phyloP scores from a whole-genome alignment of 2,329 filamentous ascomycete species.

The Cordyceps pruinosa region DNA sequence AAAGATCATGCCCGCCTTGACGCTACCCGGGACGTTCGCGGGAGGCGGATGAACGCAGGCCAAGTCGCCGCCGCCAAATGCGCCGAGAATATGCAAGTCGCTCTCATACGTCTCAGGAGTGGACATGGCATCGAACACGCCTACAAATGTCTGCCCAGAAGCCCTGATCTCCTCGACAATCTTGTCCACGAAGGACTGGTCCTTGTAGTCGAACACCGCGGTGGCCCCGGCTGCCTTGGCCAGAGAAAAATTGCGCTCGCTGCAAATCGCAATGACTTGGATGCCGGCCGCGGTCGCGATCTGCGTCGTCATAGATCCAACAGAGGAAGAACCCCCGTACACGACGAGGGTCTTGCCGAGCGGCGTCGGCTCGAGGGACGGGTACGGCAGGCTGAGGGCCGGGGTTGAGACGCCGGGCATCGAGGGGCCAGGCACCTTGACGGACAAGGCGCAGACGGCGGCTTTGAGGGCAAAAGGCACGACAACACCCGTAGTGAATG shows the following conservation, averaged over 20 bases:
- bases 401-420: conserved; percentile 25
- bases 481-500: conserved; percentile 15
- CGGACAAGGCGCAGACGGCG: conserved; percentile 21
- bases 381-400: conserved; percentile 19
- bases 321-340: conserved; percentile 42
- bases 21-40: conserved; percentile 22
- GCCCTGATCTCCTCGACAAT: neutral
- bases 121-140: conserved; percentile 22
- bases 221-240: conserved; percentile 34
- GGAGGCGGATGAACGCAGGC: conserved; percentile 30
- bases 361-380: conserved; percentile 13
- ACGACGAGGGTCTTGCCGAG: conserved; percentile 20
- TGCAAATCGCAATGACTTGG: conserved; percentile 34
- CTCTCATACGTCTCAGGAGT: conserved; percentile 18
- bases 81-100: conserved; percentile 19
- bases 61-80: conserved; percentile 27
- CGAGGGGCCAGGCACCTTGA: conserved; percentile 18
- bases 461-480: conserved; percentile 22
- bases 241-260: conserved; percentile 32
- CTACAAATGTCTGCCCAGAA: conserved; percentile 11
- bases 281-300: conserved; percentile 34
- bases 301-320: conserved; percentile 39
- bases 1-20: conserved; percentile 28
- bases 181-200: neutral
- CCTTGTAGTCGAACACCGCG: conserved; percentile 18